Percentiles rank a stretch among this genome's conserved stretches.
These are phyloP conservation scores for Colletotrichum neosansevieriae DNA, from an alignment of 2,329 filamentous ascomycete genomes.

Conservation along the genomic window DNA sequence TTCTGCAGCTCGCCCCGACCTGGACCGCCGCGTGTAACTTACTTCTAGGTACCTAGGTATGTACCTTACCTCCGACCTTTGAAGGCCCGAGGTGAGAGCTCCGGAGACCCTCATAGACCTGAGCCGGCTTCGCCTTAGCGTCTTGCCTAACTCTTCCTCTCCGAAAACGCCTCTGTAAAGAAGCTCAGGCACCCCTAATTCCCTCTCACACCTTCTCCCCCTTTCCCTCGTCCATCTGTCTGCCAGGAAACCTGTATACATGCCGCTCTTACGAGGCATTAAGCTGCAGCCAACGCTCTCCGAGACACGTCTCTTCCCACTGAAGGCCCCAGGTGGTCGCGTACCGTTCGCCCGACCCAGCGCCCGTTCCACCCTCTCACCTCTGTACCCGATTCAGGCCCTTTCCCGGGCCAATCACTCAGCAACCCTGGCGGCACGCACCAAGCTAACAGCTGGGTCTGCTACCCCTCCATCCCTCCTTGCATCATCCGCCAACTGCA, in stretches of 20 bases:
- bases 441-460: constrained; percentile 41
- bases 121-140: constrained; percentile 20
- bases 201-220: not conserved
- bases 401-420: constrained; percentile 48
- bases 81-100: constrained; percentile 22
- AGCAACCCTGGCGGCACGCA: constrained; percentile 46
- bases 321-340: constrained; percentile 16
- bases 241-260: constrained; percentile 21
- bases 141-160: constrained; percentile 21
- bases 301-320: constrained; percentile 29
- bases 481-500: constrained; percentile 43
- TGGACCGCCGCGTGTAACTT: constrained; percentile 25
- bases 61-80: not conserved
- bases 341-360: constrained; percentile 37
- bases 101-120: constrained; percentile 13
- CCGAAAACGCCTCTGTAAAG: constrained; percentile 22
- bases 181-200: constrained; percentile 22
- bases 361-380: constrained; percentile 37
- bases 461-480: constrained; percentile 47
- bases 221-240: constrained; percentile 1
- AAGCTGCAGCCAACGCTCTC: constrained; percentile 32
- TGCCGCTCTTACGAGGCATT: constrained; percentile 37
- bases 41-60: no score
- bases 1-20: constrained; percentile 13
- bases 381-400: constrained; percentile 40